A percentile compares a stretch with the other conserved stretches of the same genome.
Conservation (phyloP, 2,329 filamentous ascomycete genomes). For the Exophiala sp. region DNA sequence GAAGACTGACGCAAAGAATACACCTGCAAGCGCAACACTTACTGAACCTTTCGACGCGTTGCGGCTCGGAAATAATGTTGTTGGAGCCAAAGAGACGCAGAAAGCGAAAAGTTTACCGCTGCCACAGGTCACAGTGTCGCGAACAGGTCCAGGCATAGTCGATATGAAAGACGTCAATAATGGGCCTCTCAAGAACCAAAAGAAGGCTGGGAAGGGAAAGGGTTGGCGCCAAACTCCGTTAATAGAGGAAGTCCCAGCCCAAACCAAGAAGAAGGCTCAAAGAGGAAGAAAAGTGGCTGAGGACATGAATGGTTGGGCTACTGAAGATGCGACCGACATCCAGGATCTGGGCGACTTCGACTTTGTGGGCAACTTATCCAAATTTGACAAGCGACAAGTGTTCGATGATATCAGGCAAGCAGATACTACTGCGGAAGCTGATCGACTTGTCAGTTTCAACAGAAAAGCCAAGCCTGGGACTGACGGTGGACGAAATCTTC, state of each 20-base stretch:
- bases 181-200: slow-evolving; percentile 30
- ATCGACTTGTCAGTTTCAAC: slow-evolving; percentile 88
- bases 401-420: slow-evolving; percentile 91
- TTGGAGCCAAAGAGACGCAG: slow-evolving; percentile 20
- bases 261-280: slow-evolving; percentile 47
- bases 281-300: slow-evolving; percentile 46
- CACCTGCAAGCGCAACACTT: slow-evolving; percentile 38
- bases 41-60: slow-evolving; percentile 46
- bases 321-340: slow-evolving; percentile 91
- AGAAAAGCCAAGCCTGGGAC: slow-evolving; percentile 63
- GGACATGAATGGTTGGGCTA: slow-evolving; percentile 81
- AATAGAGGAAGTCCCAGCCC: slow-evolving; percentile 57
- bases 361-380: slow-evolving; percentile 82
- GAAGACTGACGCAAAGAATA: slow-evolving; percentile 28
- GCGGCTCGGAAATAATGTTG: slow-evolving; percentile 29
- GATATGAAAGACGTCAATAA: slow-evolving; percentile 35
- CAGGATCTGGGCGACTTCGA: slow-evolving; percentile 94
- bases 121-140: slow-evolving; percentile 41
- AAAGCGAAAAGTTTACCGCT: slow-evolving; percentile 10
- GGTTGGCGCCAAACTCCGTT: slow-evolving; percentile 67
- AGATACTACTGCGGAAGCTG: slow-evolving; percentile 82
- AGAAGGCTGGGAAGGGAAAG: slow-evolving; percentile 49
- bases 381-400: slow-evolving; percentile 88
- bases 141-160: slow-evolving; percentile 32
- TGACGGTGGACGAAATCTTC: slow-evolving; percentile 80